Evolutionary conservation across 139 green algal genomes (phyloP), one percentile per base, ranked within the genome.

Genomic region (Ulvella scutata): DNA sequence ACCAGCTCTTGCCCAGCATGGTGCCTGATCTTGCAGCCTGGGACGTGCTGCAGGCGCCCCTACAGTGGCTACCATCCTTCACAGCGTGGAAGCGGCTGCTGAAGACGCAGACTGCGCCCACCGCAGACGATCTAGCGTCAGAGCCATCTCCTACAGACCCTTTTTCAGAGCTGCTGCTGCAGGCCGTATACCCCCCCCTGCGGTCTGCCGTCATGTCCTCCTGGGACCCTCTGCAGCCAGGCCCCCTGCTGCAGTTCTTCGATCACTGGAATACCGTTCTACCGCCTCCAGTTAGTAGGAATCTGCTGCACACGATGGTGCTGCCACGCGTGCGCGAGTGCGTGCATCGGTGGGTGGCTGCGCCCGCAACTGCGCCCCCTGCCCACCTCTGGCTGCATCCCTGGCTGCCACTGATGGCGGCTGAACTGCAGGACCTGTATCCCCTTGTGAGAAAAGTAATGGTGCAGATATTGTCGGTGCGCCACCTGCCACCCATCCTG

Each of bases 301-400:
- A 94, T 75, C 72, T 97, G 43, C 82, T 94, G 76, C 79, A 90
- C 39, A 82, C 82, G 26, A 82, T 95, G 38, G 83, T 98, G 13
- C 77, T 97, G 76, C 94, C 94, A 10, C 85, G 84, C 77, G 80
- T 98, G 51, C 62, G 75, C n/a, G n/a, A 73, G 26, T 88, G 87
- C 36, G 87, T 97, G 28, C 82, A 88, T 35, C 72, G 75, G 3
- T 99, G 94, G 94, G 89, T 98, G 78, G 94, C 94, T 33, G 80
- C 84, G 28, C 44, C 75, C 20, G 93, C 97, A 79, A 85, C 85
- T 4, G 80, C 95, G 73, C 82, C 94, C 26, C 51, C 51, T 0
- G 85, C 97, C 61, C 94, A 99, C 77, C 84, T 85, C 4, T 99
- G 94, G 94, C 79, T 98, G 77, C 94, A 98, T 79, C 94, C 94